Evolutionary conservation across 371 early-diverging fungal genomes (phyloP).

Genomic region (Lichtheimia ramosa): DNA sequence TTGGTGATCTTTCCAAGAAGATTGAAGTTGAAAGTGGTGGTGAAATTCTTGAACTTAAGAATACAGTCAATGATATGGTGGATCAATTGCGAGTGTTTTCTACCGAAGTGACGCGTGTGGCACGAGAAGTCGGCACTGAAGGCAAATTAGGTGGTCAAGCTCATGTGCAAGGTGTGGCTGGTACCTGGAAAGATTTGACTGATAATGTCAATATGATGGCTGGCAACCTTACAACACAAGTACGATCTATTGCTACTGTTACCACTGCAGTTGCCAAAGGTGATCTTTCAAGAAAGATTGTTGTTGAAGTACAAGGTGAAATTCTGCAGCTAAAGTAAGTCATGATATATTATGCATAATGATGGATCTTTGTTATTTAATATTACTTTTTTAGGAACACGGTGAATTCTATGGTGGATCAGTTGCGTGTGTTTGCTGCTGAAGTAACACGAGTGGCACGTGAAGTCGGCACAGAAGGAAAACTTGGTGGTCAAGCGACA

Average conservation of each 20-base stretch:
- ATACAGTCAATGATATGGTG: conserved; percentile 63
- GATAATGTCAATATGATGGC: conserved; percentile 64
- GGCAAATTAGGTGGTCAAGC: conserved; percentile 45
- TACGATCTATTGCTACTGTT: conserved; percentile 52
- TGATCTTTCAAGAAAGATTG: conserved; percentile 40
- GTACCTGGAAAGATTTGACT: conserved; percentile 60
- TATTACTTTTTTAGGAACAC: not conserved
- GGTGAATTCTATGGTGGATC: conserved; percentile 41
- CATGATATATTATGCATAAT: not conserved
- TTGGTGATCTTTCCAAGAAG: conserved; percentile 55
- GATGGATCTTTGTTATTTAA: conserved; percentile 5
- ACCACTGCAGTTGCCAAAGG: conserved; percentile 49
- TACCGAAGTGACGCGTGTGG: conserved; percentile 43
- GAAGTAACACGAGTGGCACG: conserved; percentile 38
- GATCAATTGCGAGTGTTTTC: conserved; percentile 43
- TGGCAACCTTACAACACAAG: conserved; percentile 33
- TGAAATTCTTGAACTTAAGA: conserved; percentile 67
- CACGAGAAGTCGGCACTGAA: conserved; percentile 51
- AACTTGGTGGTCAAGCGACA: conserved; percentile 30
- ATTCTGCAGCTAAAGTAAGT: conserved; percentile 45
- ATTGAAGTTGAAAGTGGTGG: conserved; percentile 65
- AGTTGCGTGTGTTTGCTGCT: conserved; percentile 32
- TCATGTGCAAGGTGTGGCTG: conserved; percentile 34
- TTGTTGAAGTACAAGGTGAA: conserved; percentile 43
- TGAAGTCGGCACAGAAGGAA: conserved; percentile 35